phyloP scores from a whole-genome alignment of 2,329 filamentous ascomycete genomes.

The Ilyonectria sp. region DNA sequence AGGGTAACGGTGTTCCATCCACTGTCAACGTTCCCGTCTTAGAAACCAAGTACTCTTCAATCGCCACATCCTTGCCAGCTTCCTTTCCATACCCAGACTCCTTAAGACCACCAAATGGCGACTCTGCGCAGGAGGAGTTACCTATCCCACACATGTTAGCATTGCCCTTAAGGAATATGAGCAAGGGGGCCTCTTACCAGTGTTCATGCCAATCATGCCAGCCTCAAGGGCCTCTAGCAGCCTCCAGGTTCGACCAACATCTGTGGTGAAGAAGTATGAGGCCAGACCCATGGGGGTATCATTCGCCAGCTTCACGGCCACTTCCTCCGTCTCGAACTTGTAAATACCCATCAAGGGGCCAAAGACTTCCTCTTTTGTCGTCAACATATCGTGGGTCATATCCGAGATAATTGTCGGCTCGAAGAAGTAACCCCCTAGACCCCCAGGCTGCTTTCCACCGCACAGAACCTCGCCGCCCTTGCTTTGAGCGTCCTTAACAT shows the following conservation, averaged over 20 bases:
- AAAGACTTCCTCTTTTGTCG: constrained; percentile 36
- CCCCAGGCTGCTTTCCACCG: no score
- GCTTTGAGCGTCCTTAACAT: constrained; percentile 24
- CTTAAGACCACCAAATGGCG: constrained; percentile 43
- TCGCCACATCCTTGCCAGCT: constrained; percentile 59
- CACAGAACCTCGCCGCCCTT: no score
- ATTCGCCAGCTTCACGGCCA: constrained; percentile 32
- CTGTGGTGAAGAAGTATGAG: constrained; percentile 34
- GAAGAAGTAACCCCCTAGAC: constrained; percentile 30
- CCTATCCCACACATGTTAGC: no score
- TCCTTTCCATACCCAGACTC: constrained; percentile 40
- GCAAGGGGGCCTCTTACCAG: constrained; percentile 45
- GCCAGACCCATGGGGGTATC: constrained; percentile 35
- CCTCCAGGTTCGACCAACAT: constrained; percentile 26
- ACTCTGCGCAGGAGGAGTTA: no score
- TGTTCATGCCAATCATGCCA: constrained; percentile 40
- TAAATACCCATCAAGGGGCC: constrained; percentile 32
- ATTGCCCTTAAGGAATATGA: constrained; percentile 48
- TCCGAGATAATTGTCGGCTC: constrained; percentile 35
- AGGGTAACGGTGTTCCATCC: no score
- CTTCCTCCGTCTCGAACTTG: constrained; percentile 36
- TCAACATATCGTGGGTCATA: constrained; percentile 7
- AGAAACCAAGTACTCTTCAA: constrained; percentile 59
- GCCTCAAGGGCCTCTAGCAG: constrained; percentile 38
- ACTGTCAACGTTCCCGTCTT: constrained; percentile 44